Percentiles rank a stretch among this genome's conserved stretches.
These are phyloP conservation scores for Aspergillus pseudoglaucus DNA, from an alignment of 2,329 filamentous ascomycete species.

Conservation along the genomic window DNA sequence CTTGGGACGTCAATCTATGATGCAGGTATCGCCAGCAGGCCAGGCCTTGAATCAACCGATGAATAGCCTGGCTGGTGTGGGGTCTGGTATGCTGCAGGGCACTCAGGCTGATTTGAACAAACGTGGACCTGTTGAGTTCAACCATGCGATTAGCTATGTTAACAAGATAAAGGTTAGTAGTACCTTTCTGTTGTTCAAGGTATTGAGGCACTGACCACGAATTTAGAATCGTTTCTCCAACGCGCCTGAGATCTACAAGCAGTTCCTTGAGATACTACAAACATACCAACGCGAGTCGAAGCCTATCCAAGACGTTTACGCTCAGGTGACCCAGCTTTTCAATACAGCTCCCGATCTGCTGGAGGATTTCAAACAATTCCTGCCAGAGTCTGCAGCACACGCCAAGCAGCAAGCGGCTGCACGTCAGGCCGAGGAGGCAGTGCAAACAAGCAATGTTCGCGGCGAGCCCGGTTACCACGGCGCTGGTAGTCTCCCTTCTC, in stretches of 20 bases:
- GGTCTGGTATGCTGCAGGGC: constrained; percentile 51
- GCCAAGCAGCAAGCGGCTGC: constrained; percentile 55
- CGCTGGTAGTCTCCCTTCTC: constrained; percentile 38
- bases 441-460: constrained; percentile 59
- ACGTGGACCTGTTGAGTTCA: constrained; percentile 93
- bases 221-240: constrained; percentile 86
- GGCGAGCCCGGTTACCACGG: constrained; percentile 44
- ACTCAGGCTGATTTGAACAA: constrained; percentile 62
- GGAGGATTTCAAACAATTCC: constrained; percentile 97
- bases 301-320: constrained; percentile 96
- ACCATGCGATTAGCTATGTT: constrained; percentile 98
- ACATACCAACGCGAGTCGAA: constrained; percentile 98
- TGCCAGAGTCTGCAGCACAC: constrained; percentile 78
- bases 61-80: constrained; percentile 56
- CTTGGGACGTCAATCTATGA: constrained; percentile 41
- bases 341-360: constrained; percentile 87
- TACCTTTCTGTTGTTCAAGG: background rate
- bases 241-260: constrained; percentile 97
- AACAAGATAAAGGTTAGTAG: constrained; percentile 92
- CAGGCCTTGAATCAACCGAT: constrained; percentile 44
- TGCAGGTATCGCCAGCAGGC: constrained; percentile 43
- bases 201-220: background rate
- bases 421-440: constrained; percentile 62
- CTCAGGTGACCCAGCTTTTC: constrained; percentile 91
- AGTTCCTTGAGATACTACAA: constrained; percentile 95